phyloP scores from a whole-genome alignment of 495 filamentous ascomycete species.

The Hypoxylon lenormandii region DNA sequence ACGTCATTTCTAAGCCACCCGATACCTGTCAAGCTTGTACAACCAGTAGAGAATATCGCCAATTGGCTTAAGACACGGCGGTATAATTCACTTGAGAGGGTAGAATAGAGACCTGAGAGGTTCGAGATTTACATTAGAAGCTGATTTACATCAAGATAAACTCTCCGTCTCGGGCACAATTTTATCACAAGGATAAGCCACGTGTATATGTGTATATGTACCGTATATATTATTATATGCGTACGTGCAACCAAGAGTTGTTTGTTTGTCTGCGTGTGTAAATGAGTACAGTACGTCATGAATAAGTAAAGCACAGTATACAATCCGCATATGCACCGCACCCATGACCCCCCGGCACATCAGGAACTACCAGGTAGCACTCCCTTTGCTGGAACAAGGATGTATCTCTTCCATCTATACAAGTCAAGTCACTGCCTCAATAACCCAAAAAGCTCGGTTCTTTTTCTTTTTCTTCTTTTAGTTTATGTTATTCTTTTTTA shows the following conservation, averaged over 20 bases:
- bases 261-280: neutral
- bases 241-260: too few species aligned
- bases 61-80: slow-evolving; percentile 20
- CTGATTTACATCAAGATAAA: slow-evolving; percentile 26
- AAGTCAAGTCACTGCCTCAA: slow-evolving; percentile 22
- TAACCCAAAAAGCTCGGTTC: slow-evolving; percentile 8
- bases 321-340: neutral
- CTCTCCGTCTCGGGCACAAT: slow-evolving; percentile 14
- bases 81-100: slow-evolving; percentile 20
- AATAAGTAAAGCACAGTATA: slow-evolving; percentile 14
- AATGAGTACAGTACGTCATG: slow-evolving; percentile 20
- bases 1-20: slow-evolving; percentile 8
- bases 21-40: slow-evolving; percentile 1
- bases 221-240: too few species aligned
- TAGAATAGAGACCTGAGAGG: slow-evolving; percentile 6
- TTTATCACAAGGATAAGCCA: slow-evolving; percentile 18
- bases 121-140: slow-evolving; percentile 1
- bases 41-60: slow-evolving; percentile 15
- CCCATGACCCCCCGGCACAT: too few species aligned
- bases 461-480: slow-evolving; percentile 9
- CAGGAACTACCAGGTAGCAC: too few species aligned
- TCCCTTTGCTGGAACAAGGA: slow-evolving; percentile 12
- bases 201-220: too few species aligned
- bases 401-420: slow-evolving; percentile 7
- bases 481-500: slow-evolving; percentile 15